Evolutionary conservation across 305 asterid species (phyloP), one percentile per base, ranked within the genome.

Genomic region (Plantago lanceolata): DNA sequence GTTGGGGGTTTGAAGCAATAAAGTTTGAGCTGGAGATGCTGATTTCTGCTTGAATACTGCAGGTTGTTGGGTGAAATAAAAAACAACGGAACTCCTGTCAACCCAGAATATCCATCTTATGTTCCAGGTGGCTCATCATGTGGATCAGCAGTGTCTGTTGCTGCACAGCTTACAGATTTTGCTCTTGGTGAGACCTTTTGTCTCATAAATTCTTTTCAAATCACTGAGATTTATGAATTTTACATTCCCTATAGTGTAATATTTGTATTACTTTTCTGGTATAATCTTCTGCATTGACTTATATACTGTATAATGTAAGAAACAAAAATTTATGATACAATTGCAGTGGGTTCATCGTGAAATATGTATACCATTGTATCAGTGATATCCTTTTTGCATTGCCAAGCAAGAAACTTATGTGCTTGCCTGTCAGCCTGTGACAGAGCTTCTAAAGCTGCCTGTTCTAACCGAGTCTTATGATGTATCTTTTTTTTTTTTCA

Each of bases 91-190:
- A 85, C 93, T 66, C 98, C 96, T 31, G 84, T 76, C 60, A 93
- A 93, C 76, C 97, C 97, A 28, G 71, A 75, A 50, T 73, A 72
- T 68, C 92, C 90, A 54, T 77, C 94, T 67, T 83, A 76, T 82
- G 74, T 80, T 67, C 96, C 97, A 14, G 96, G 99, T 48, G 97
- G 99, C 58, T 85, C 97, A 8, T 80, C 88, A 67, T 85, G 97
- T 82, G 97, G 99, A 70, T 83, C 99, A 47, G 94, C 96, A 33
- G 97, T 85, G 55, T 93, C 94, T 59, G 96, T 89, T 76, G 94
- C 96, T n/a, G 89, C 92, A 26, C 78, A 82, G 57, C 80, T 89
- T 21, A 88, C 88, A 66, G 85, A 93, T 82, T 89, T 89, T 81
- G 80, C 99, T 73, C 76, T 93, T 55, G 96, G 99, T 93, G 82